A percentile compares a stretch with the other conserved stretches of the same genome.
These are phyloP conservation scores for Avena insularis DNA, from an alignment of 176 grass and related monocot species.

Conservation along the genomic window DNA sequence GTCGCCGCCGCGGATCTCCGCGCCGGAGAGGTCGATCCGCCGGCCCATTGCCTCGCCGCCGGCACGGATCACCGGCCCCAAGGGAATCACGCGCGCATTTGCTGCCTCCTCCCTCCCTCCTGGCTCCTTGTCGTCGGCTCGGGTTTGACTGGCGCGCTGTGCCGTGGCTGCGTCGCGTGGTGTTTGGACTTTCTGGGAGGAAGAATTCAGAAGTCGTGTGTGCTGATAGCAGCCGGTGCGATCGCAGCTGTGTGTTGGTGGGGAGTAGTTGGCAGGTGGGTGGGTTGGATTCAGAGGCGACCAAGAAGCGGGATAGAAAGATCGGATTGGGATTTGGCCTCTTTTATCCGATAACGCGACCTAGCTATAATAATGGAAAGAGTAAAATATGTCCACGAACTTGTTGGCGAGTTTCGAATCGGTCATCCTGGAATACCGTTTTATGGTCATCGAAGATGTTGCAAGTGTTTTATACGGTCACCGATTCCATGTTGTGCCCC, in stretches of 20 bases:
- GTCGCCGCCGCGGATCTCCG: slow-evolving; percentile 69
- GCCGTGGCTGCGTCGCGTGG: neutral
- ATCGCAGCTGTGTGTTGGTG: neutral
- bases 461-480: no score
- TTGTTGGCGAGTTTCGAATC: no score
- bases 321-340: no score
- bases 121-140: no score
- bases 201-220: neutral
- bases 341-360: no score
- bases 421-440: no score
- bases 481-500: no score
- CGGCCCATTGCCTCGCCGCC: neutral
- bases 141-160: neutral
- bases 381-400: no score
- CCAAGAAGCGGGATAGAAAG: no score
- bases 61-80: neutral
- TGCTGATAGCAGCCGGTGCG: neutral
- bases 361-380: no score
- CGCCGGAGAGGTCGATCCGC: slow-evolving; percentile 65
- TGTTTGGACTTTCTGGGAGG: neutral
- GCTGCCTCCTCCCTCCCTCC: neutral
- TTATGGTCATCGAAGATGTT: no score
- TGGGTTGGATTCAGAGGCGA: neutral
- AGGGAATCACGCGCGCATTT: slow-evolving; percentile 45
- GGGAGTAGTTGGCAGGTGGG: slow-evolving; percentile 24